Evolutionary conservation across 257 asterid genomes (phyloP).

Genomic region (Mentha longifolia): DNA sequence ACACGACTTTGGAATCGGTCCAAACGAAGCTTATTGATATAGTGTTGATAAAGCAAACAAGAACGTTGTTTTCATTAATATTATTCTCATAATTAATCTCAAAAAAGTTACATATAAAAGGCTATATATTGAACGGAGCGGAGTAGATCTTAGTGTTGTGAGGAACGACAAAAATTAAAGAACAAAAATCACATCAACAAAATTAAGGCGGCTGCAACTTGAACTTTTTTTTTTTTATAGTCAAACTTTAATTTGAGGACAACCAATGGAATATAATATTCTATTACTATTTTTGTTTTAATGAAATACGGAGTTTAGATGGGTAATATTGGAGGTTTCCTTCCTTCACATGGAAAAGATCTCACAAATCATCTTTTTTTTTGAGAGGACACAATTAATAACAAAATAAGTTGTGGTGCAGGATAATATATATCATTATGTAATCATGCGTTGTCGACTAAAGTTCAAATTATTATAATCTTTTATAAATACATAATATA

Average conservation of each 20-base stretch:
- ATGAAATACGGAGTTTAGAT: constrained; percentile 7
- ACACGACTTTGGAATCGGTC: neutral
- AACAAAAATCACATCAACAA: constrained; percentile 11
- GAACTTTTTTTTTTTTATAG: neutral
- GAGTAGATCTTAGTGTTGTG: neutral
- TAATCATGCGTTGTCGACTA: neutral
- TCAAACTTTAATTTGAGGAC: constrained; percentile 9
- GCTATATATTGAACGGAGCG: neutral
- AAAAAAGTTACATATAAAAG: neutral
- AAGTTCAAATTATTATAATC: neutral
- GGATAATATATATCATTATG: neutral
- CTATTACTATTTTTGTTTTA: neutral
- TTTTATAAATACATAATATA: too few relatives aligned
- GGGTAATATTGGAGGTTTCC: constrained; percentile 12
- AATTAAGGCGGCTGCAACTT: constrained; percentile 26
- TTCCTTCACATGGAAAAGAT: neutral
- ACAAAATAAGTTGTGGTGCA: neutral
- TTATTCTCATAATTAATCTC: neutral
- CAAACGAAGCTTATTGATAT: neutral
- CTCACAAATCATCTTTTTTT: neutral
- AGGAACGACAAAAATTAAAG: neutral
- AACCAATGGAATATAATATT: constrained; percentile 19
- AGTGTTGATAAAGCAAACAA: neutral
- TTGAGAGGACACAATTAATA: too few relatives aligned
- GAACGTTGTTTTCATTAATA: neutral